Percentiles rank a stretch among this genome's conserved stretches.
Conservation (phyloP, 306 rosid genomes). For the Myrica gale region DNA sequence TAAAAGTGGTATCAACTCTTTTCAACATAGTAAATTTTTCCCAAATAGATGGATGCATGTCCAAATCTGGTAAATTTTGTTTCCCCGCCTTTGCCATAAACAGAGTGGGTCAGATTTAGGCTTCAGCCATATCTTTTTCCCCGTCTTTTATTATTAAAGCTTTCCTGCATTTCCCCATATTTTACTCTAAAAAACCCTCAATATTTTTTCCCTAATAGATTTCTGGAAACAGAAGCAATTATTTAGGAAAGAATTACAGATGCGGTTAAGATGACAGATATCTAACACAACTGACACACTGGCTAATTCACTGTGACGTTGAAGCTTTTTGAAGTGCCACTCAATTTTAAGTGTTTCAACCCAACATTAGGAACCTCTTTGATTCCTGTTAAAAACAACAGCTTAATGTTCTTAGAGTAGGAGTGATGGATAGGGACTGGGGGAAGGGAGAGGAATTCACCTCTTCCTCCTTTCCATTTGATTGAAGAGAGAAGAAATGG, state of each 20-base stretch:
- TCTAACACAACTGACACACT: not conserved
- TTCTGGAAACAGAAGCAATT: not conserved
- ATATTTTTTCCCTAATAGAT: not conserved
- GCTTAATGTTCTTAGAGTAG: not conserved
- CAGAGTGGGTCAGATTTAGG: not conserved
- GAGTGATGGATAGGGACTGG: not conserved
- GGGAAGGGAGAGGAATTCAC: not conserved
- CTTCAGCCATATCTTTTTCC: not conserved
- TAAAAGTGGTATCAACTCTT: too few species aligned
- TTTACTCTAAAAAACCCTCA: not conserved
- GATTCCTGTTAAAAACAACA: not conserved
- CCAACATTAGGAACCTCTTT: not conserved
- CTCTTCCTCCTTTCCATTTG: not conserved
- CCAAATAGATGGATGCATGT: too few species aligned
- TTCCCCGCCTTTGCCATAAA: not conserved
- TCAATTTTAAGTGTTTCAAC: not conserved
- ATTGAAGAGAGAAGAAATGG: too few species aligned
- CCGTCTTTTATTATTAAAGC: not conserved
- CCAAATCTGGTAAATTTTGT: too few species aligned
- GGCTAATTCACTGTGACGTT: not conserved
- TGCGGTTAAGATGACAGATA: not conserved
- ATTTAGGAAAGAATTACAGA: not conserved
- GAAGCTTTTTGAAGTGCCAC: not conserved
- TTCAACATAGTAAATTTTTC: too few species aligned
- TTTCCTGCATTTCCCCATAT: not conserved